phyloP scores from a whole-genome alignment of 129 eudicot genomes.

The Logfia minima region DNA sequence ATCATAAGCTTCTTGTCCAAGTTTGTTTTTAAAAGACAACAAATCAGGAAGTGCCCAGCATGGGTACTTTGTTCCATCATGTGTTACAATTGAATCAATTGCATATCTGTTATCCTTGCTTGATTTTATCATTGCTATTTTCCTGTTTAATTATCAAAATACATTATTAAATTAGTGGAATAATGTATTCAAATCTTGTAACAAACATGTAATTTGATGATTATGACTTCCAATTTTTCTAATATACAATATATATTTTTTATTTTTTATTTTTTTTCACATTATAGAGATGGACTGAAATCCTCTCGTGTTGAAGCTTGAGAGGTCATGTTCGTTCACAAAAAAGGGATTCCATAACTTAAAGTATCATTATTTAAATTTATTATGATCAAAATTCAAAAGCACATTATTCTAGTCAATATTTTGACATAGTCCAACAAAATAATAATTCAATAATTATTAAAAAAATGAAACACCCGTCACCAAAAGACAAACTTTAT shows the following conservation, averaged over 20 bases:
- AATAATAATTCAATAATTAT: constrained; percentile 16
- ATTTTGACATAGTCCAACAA: not conserved
- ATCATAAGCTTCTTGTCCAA: constrained; percentile 67
- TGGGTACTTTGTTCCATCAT: constrained; percentile 81
- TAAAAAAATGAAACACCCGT: not conserved
- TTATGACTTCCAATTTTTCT: too few relatives aligned
- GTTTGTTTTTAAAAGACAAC: constrained; percentile 53
- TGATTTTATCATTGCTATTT: constrained; percentile 82
- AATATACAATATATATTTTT: too few relatives aligned
- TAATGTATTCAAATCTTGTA: too few relatives aligned
- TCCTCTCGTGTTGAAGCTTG: too few relatives aligned
- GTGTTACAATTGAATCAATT: constrained; percentile 75
- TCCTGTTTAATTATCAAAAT: constrained; percentile 37
- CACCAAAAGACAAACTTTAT: not conserved
- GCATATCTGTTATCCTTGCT: constrained; percentile 87
- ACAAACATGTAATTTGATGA: too few relatives aligned
- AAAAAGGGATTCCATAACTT: too few relatives aligned
- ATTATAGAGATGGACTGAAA: too few relatives aligned
- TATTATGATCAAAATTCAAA: too few relatives aligned
- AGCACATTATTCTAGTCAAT: not conserved
- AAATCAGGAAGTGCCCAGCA: constrained; percentile 83
- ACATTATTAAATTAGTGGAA: not conserved
- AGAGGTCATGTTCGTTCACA: too few relatives aligned
- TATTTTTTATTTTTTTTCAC: too few relatives aligned
- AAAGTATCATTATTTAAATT: not conserved